Evolutionary conservation across 2,329 filamentous ascomycete species (phyloP), one percentile per base, ranked within the genome.

Genomic region (Thelonectria discophora): DNA sequence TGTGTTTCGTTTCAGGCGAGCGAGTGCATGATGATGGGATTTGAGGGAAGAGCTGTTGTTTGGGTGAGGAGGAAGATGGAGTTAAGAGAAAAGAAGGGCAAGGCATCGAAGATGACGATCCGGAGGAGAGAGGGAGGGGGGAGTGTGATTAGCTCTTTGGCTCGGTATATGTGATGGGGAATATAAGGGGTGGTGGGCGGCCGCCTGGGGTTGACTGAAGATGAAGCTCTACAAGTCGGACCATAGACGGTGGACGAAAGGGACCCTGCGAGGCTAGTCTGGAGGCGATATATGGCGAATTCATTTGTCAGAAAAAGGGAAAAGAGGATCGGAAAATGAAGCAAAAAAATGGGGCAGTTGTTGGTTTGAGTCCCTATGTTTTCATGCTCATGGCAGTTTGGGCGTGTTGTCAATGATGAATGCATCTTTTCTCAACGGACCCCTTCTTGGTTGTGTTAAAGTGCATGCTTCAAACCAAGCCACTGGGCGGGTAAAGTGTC

Each of bases 201-300:
- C 24, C 18, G 49, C 21, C 21, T 21, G 20, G 39, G 48, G 9
- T 46, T 42, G 24, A 47, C 56, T 58, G 56, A 58, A 55, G 20
- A 37, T 55, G 58, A 60, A 60, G 58, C 58, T 60, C 40, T 24
- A 24, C 30, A 12, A 52, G 58, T 52, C 58, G 52, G 58, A 56
- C 47, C 40, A 55, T 51, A 52, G 42, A 60, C 58, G 46, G 58
- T 55, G 52, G 58, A 60, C 21, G 58, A 55, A 43, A n/a, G n/a
- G 42, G 52, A 52, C 24, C 24, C 4, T 24, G 51, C 34, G 45
- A 30, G 9, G 8, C 8, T 11, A 24, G 24, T 7, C 24, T 7
- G 24, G 24, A 7, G 7, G 24, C 24, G 24, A 34, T 9, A 11
- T 34, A 13, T 12, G 7, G 15, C 15, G 32, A 50, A 11, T 5